Evolutionary conservation across 352 stramenopile genomes (phyloP), one percentile per base, ranked within the genome.

Genomic region (Globisporangium radiosum): DNA sequence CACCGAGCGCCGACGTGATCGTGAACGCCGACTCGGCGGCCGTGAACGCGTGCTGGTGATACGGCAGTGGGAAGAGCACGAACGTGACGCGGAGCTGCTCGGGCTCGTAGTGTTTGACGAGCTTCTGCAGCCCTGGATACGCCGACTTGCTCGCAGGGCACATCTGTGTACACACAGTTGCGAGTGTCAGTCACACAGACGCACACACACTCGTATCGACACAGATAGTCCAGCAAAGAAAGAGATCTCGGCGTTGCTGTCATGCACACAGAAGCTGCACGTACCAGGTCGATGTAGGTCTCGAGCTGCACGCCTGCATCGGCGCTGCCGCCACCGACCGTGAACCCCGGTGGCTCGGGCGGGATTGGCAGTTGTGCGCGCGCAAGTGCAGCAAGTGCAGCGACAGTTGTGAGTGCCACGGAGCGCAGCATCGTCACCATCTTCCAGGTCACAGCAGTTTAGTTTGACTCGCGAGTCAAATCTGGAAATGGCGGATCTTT

Each of bases 211-310:
- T 13, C 40, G 36, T 9, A 33, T 25, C 19, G 19, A 25, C 19
- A 25, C 19, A 25, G 19, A 25, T 25, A 25, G n/a, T 36, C 1
- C 7, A 36, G 45, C n/a, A 33, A 7, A 50, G 45, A 15, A 11
- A 54, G 3, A 25, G 19, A 25, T 25, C 19, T 25, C 19, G 19
- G 19, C 19, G 19, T 25, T 1, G 19, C 19, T 25, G 19, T 25
- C 19, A 25, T 25, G 40, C 40, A 3, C 40, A 25, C 45, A 49
- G n/a, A 25, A 49, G 45, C 45, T 9, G n/a, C 9, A 40, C 62
- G 14, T 57, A 87, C 81, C 73, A 92, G 60, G 56, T 94, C 82
- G 14, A 94, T 72, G 60, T 87, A 94, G 25, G 80, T 82, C 71
- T 94, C 85, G 45, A 94, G 76, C 65, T 94, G 85, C 42, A 94